Percentiles rank a stretch among this genome's conserved stretches.
Conservation (phyloP, 148 eudicot species). For the Persicaria maculosa region DNA sequence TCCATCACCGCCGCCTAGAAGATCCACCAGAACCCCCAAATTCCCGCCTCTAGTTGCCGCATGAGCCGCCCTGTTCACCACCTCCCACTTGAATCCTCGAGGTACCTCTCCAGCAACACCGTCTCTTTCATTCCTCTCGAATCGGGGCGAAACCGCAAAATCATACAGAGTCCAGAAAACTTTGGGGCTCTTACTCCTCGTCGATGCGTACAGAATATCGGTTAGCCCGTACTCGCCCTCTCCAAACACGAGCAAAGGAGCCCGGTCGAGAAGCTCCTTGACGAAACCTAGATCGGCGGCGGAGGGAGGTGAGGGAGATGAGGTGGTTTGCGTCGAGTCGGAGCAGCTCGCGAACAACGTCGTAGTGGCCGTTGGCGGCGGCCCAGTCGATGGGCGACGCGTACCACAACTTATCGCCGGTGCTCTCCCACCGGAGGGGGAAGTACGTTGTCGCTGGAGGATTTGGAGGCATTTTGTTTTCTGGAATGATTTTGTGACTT, state of each 20-base stretch:
- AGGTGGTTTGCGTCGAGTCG: slow-evolving; percentile 79
- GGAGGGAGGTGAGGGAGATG: slow-evolving; percentile 69
- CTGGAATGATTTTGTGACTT: neutral
- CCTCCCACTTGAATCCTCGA: slow-evolving; percentile 56
- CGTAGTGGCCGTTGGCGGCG: slow-evolving; percentile 90
- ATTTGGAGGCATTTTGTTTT: neutral
- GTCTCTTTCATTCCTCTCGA: slow-evolving; percentile 24
- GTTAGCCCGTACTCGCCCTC: slow-evolving; percentile 94
- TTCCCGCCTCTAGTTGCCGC: slow-evolving; percentile 97
- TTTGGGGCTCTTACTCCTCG: slow-evolving; percentile 59
- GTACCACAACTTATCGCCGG: slow-evolving; percentile 98
- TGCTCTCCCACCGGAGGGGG: slow-evolving; percentile 94
- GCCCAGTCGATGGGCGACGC: slow-evolving; percentile 97
- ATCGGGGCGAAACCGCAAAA: slow-evolving; percentile 65
- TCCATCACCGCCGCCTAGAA: slow-evolving; percentile 39
- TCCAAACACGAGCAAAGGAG: slow-evolving; percentile 84
- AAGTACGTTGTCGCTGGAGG: slow-evolving; percentile 15
- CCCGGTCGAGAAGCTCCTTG: slow-evolving; percentile 34
- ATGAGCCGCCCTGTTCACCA: slow-evolving; percentile 79
- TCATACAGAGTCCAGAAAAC: slow-evolving; percentile 63
- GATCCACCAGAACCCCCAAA: slow-evolving; percentile 54
- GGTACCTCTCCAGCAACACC: slow-evolving; percentile 35
- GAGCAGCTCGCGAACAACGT: slow-evolving; percentile 74
- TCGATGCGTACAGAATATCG: slow-evolving; percentile 82
- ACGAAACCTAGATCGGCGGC: slow-evolving; percentile 77